Conservation (phyloP, 495 filamentous ascomycete species). For the Umbilicaria muhlenbergii region DNA sequence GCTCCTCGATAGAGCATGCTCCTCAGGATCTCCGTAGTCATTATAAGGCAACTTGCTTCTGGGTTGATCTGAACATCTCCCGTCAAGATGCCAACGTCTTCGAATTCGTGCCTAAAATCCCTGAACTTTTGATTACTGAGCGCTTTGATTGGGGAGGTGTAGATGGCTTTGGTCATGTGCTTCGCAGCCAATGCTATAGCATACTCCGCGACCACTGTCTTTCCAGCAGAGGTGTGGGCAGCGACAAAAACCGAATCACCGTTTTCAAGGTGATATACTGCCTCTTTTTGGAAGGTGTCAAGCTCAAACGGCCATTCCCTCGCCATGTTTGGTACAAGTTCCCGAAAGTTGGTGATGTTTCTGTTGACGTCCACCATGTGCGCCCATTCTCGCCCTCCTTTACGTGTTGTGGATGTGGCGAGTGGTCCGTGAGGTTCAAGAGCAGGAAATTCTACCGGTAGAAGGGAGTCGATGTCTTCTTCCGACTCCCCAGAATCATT, state of each 20-base stretch:
- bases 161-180: conserved; percentile 98
- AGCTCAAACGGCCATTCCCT: conserved; percentile 93
- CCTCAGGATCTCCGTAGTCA: conserved; percentile 95
- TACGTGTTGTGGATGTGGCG: conserved; percentile 51
- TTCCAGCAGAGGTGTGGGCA: conserved; percentile 95
- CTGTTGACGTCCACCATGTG: conserved; percentile 93
- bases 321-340: conserved; percentile 92
- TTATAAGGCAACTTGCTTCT: conserved; percentile 94
- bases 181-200: conserved; percentile 89
- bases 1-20: conserved; percentile 98
- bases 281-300: conserved; percentile 96
- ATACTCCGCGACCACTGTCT: conserved; percentile 97
- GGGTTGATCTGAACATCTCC: conserved; percentile 97
- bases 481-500: conserved; percentile 31
- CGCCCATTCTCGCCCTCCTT: conserved; percentile 79
- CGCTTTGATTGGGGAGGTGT: conserved; percentile 97
- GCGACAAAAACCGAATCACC: conserved; percentile 97
- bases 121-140: conserved; percentile 97
- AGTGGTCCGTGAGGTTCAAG: conserved; percentile 70
- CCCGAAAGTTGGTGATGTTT: conserved; percentile 77
- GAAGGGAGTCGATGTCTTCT: conserved; percentile 79
- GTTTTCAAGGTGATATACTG: conserved; percentile 90
- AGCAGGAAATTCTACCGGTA: conserved; percentile 87
- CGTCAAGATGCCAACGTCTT: conserved; percentile 92
- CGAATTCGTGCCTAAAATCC: conserved; percentile 77